These are phyloP conservation scores for Rhizophagus clarus DNA, from an alignment of 192 early-diverging fungal species.

Conservation along the genomic window DNA sequence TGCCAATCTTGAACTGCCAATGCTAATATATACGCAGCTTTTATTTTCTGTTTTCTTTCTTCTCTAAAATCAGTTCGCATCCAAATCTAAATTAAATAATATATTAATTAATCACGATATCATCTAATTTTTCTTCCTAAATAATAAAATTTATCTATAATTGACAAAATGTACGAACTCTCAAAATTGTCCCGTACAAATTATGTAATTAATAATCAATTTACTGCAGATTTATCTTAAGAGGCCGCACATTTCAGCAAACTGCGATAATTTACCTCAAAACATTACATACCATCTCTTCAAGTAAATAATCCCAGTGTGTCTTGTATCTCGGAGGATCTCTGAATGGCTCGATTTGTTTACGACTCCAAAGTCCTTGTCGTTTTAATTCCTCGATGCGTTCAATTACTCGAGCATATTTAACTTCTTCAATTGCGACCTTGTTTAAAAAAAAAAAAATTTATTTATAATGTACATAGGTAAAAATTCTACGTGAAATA, in stretches of 20 bases:
- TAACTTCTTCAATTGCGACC: constrained; percentile 78
- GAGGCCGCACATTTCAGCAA: background rate
- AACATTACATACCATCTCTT: constrained; percentile 68
- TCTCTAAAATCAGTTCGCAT: constrained; percentile 78
- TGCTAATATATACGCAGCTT: constrained; percentile 64
- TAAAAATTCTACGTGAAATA: constrained; percentile 1
- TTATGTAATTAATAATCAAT: no score
- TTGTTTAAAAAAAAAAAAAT: constrained; percentile 9
- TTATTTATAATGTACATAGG: background rate
- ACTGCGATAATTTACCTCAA: background rate
- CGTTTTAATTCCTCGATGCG: constrained; percentile 72
- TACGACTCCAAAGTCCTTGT: constrained; percentile 71
- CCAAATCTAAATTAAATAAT: constrained; percentile 64
- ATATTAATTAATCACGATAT: background rate
- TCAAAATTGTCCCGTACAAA: no score
- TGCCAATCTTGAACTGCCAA: constrained; percentile 78
- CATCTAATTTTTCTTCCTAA: background rate
- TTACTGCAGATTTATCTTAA: no score
- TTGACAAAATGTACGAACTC: background rate
- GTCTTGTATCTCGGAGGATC: constrained; percentile 59
- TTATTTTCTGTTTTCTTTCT: constrained; percentile 83
- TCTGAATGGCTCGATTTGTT: constrained; percentile 68
- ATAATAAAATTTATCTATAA: background rate
- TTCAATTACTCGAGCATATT: constrained; percentile 63
- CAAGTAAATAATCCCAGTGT: constrained; percentile 77